Evolutionary conservation across 2,329 filamentous ascomycete species (phyloP).

Genomic region (Apiospora malaysiana): DNA sequence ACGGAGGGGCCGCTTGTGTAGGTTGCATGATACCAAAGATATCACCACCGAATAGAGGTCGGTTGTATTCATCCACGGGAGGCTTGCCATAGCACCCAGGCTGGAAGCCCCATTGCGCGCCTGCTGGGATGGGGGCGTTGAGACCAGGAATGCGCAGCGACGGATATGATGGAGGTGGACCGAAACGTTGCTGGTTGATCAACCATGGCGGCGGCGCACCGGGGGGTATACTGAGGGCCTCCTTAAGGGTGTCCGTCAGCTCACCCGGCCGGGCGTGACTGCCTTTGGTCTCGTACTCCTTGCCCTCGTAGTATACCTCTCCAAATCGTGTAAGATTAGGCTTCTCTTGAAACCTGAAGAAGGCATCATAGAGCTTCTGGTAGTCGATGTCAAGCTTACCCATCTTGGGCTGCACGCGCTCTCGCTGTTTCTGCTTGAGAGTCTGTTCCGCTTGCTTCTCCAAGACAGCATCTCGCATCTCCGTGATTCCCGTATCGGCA

Average conservation of each 20-base stretch:
- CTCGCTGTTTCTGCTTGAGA: constrained; percentile 93
- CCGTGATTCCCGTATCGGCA: constrained; percentile 93
- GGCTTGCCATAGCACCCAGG: constrained; percentile 97
- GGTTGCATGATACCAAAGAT: constrained; percentile 78
- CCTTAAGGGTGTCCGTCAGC: constrained; percentile 84
- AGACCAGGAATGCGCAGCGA: constrained; percentile 93
- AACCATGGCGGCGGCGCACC: constrained; percentile 96
- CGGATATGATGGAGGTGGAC: constrained; percentile 92
- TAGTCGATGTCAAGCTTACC: constrained; percentile 98
- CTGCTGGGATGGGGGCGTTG: constrained; percentile 89
- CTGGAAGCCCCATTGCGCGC: constrained; percentile 92
- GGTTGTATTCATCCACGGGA: constrained; percentile 90
- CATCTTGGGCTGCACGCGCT: constrained; percentile 93
- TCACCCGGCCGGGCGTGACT: constrained; percentile 90
- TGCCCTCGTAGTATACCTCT: constrained; percentile 99
- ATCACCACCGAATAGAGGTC: constrained; percentile 91
- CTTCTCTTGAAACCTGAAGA: constrained; percentile 98
- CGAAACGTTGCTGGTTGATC: constrained; percentile 94
- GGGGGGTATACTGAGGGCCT: constrained; percentile 91
- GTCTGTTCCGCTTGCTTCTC: constrained; percentile 94
- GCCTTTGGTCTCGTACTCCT: constrained; percentile 95
- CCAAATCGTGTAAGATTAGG: constrained; percentile 92
- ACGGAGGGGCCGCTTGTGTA: constrained; percentile 44
- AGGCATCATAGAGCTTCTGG: constrained; percentile 96
- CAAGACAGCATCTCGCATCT: constrained; percentile 95